A percentile compares a stretch with the other conserved stretches of the same genome.
Conservation (phyloP, 345 rosid species). For the Populus euphratica region DNA sequence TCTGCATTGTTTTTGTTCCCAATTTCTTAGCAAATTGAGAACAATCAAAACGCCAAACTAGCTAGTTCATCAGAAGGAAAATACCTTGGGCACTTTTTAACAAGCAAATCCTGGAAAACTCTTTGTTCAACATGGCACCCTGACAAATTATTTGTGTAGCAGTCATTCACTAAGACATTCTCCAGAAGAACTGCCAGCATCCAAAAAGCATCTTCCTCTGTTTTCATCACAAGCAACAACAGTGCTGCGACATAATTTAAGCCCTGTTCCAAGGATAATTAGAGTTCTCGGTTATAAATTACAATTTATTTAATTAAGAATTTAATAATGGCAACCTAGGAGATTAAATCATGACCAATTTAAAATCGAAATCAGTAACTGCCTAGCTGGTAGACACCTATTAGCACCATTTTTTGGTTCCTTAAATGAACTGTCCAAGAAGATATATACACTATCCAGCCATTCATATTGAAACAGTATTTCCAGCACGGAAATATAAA, state of each 20-base stretch:
- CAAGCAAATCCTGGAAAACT: constrained; percentile 89
- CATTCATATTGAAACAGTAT: not conserved
- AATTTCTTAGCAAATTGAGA: constrained; percentile 3
- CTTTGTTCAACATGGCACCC: constrained; percentile 99
- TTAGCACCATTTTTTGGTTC: not conserved
- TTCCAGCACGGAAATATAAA: not conserved
- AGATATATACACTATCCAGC: not conserved
- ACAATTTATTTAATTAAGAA: not conserved
- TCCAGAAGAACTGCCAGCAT: constrained; percentile 96
- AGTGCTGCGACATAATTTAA: constrained; percentile 94
- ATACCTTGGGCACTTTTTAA: constrained; percentile 83
- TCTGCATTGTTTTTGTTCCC: constrained; percentile 42
- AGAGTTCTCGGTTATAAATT: not conserved
- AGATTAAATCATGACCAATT: not conserved
- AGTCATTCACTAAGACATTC: constrained; percentile 90
- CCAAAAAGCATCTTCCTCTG: constrained; percentile 99
- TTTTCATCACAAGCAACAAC: constrained; percentile 94
- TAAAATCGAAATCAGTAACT: not conserved
- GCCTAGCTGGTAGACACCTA: not conserved
- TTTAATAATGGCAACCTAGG: not conserved
- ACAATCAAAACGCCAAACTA: constrained; percentile 5
- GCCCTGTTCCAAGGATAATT: constrained; percentile 50
- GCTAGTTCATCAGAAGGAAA: not conserved
- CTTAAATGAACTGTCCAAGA: not conserved
- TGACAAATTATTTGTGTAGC: constrained; percentile 86